Base-by-base conservation (phyloP, 2,329 filamentous ascomycete species). In the Penicillium sp. region DNA sequence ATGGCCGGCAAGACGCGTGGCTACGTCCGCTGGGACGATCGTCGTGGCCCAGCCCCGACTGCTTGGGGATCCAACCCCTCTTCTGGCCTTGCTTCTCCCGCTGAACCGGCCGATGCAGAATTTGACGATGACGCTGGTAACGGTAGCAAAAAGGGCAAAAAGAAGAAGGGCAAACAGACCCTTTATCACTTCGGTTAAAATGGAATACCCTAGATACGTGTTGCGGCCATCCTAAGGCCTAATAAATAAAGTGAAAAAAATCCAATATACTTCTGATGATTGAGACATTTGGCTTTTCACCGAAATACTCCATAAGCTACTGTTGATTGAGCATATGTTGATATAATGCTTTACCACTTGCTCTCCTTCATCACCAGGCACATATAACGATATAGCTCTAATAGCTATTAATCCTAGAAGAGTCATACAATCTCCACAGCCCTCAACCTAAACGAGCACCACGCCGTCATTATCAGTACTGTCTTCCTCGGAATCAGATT, bases 1-100 rank as follows among this genome's bases (percentile, higher is more conserved):
- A 80, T 80, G 73, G 71, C 77, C 0, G 78, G 79, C 8, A 73
- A 79, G 48, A 80, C 78, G 2, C 75, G 77, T 5, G 79, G 77
- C 2, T 77, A 74, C 7, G 75, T 77, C 11, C 72, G 77, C n/a
- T 78, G 78, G 75, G 72, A 77, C 21, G 70, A 75, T n/a, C 71
- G 70, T 8, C 72, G 73, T 21, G 68, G 68, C 21, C 62, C 67
- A 14, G 64, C 68, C 8, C 63, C 63, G 1, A 77, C 72, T 61
- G 71, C 76, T 9, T 80, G 78, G 79, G 52, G 60, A 7, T 68
- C 67, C 6, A 63, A 63, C 21, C 48, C 59, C 2, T 67, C 64
- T 13, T 64, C 69, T 4, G 66, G 67, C 3, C 55, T 63, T 24
- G 63, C 63, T 8, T 66, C 68, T 16, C 59, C 67, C 2, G 48